Evolutionary conservation across 495 filamentous ascomycete genomes (phyloP), one percentile per base, ranked within the genome.

Genomic region (Margaritispora aquatica): DNA sequence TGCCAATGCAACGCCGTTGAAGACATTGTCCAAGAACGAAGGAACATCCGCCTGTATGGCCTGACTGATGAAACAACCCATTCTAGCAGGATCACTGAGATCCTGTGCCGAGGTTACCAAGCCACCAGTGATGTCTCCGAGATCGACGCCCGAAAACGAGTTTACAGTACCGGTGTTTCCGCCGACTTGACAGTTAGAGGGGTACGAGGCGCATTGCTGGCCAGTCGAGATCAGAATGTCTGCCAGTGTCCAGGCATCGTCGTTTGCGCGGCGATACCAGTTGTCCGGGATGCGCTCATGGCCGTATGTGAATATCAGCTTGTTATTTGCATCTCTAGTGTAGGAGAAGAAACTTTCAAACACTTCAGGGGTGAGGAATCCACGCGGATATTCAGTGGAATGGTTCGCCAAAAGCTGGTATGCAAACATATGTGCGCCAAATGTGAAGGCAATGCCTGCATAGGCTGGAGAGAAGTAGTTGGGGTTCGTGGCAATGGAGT

Each of bases 371-470:
- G 47, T 50, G 9, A 50, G 47, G 47, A 50, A 8, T 4, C 47
- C 47, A 5, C 47, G 8, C 8, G 47, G 47, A 17, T 50, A 50
- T 24, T 50, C 47, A 17, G 47, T 22, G 10, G 47, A 50, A 24
- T 50, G 47, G 47, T 50, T 50, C 20, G 47, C 47, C 10, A 50
- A 22, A 9, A 50, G 17, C 59, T 74, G 68, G 63, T 74, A 76
- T 17, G 74, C 59, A 67, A 74, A 76, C 19, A 68, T 68, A 9
- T 72, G 62, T 23, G 73, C 73, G 31, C 71, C 71, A 62, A 64
- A 74, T 1, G 74, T 63, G 0, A 76, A 62, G 9, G 73, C 26
- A 1, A 55, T 48, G 21, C 47, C 47, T 8, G 47, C 47, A 24
- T 50, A 50, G 3, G 66, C 57, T 7, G 70, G 71, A 23, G 71